A percentile compares a stretch with the other conserved stretches of the same genome.
Conservation (phyloP, 2,329 filamentous ascomycete genomes). For the Trichoderma semiorbis region DNA sequence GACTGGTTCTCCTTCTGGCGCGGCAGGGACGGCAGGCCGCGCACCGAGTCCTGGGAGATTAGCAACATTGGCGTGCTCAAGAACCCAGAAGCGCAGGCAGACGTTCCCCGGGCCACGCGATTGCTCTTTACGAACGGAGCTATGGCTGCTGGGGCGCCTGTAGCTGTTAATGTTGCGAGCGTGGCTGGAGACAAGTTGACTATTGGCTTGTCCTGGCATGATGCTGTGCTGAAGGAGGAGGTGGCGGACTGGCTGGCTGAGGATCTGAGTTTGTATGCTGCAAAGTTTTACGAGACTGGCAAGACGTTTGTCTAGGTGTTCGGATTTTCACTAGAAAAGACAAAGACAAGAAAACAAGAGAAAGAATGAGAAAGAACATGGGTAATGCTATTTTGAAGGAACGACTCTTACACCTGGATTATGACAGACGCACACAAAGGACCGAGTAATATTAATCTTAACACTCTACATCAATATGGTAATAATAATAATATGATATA, state of each 20-base stretch:
- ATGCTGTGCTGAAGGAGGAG: conserved; percentile 38
- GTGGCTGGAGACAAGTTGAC: conserved; percentile 40
- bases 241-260: conserved; percentile 36
- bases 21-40: conserved; percentile 40
- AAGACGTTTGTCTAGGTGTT: conserved; percentile 19
- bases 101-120: conserved; percentile 27
- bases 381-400: not conserved
- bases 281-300: conserved; percentile 26
- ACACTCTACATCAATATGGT: not conserved
- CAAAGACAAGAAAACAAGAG: not conserved
- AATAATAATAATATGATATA: not conserved
- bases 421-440: not conserved
- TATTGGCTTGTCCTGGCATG: conserved; percentile 48
- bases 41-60: conserved; percentile 47
- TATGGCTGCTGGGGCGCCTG: conserved; percentile 39
- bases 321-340: not conserved
- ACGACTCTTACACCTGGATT: not conserved
- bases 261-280: conserved; percentile 33
- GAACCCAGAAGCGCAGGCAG: not conserved
- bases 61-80: conserved; percentile 51
- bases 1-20: conserved; percentile 44
- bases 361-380: not conserved
- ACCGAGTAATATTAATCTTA: not conserved
- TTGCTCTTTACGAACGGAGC: conserved; percentile 50
- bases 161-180: conserved; percentile 47